Evolutionary conservation across 495 filamentous ascomycete species (phyloP).

Genomic region (Aspergillus biplanus): DNA sequence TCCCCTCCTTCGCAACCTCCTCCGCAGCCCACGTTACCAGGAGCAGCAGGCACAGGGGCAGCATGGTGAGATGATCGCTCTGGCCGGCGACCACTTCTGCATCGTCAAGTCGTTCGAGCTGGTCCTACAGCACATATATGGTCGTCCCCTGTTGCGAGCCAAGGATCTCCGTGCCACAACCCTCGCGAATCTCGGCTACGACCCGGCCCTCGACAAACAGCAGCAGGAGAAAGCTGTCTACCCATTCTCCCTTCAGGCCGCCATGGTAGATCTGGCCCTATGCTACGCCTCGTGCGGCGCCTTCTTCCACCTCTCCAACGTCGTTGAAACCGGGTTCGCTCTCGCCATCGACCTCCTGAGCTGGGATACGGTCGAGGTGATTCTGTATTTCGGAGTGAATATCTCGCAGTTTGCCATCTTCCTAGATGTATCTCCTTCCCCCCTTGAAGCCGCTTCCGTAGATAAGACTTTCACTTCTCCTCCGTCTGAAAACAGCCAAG

Average conservation of each 20-base stretch:
- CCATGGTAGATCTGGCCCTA: conserved; percentile 34
- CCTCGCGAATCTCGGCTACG: conserved; percentile 22
- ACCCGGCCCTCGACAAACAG: neutral
- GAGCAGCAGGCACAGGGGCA: neutral
- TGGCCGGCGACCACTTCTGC: conserved; percentile 24
- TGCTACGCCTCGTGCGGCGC: conserved; percentile 37
- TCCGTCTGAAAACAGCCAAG: too few relatives aligned
- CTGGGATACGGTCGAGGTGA: conserved; percentile 35
- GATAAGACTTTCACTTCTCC: too few relatives aligned
- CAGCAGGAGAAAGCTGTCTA: neutral
- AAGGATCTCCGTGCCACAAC: conserved; percentile 19
- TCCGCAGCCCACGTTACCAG: conserved; percentile 1
- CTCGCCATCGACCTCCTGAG: conserved; percentile 28
- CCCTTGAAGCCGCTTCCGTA: neutral
- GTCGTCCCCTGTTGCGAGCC: conserved; percentile 17
- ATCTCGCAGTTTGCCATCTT: conserved; percentile 24
- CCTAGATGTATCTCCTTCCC: conserved; percentile 2
- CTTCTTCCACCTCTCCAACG: conserved; percentile 27
- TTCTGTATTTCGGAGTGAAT: conserved; percentile 32
- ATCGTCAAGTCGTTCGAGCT: conserved; percentile 32
- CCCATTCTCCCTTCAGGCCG: conserved; percentile 22
- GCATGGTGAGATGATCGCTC: conserved; percentile 20
- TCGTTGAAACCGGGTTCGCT: conserved; percentile 33
- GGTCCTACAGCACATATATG: conserved; percentile 36
- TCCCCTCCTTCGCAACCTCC: conserved; percentile 17